phyloP scores from a whole-genome alignment of 371 early-diverging fungal genomes.

The Umbelopsis sp. region DNA sequence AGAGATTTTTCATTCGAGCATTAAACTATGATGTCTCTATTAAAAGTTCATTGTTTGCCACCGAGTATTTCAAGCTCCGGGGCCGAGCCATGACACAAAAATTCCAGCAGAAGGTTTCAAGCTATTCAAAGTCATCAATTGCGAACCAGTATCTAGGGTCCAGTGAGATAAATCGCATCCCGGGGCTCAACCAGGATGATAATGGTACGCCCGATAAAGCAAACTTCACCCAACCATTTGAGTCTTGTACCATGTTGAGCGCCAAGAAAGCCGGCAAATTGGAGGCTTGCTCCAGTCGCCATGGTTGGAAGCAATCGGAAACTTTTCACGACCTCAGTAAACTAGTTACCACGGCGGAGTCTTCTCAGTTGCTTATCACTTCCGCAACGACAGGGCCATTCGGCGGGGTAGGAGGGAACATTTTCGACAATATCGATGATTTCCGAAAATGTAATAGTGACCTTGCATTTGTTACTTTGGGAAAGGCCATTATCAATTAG shows the following conservation, averaged over 20 bases:
- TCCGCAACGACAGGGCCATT: neutral
- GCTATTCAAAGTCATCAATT: neutral
- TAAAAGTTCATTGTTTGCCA: conserved; percentile 59
- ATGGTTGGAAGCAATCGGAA: conserved; percentile 9
- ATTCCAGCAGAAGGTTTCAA: neutral
- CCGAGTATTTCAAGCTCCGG: conserved; percentile 63
- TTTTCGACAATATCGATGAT: conserved; percentile 10
- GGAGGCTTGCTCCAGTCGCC: conserved; percentile 5
- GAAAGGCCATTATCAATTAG: conserved; percentile 15
- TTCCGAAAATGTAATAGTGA: conserved; percentile 16
- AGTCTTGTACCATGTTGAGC: neutral
- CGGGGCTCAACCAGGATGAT: neutral
- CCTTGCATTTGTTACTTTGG: conserved; percentile 5
- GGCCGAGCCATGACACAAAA: conserved; percentile 24
- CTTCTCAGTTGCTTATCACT: neutral
- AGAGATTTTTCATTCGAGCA: conserved; percentile 59
- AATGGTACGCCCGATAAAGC: neutral
- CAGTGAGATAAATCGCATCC: neutral
- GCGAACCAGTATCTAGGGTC: neutral
- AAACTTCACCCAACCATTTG: neutral
- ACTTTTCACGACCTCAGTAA: conserved; percentile 3
- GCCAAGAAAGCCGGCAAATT: conserved; percentile 8
- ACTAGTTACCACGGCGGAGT: neutral
- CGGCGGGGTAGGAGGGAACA: conserved; percentile 10
- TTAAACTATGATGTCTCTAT: conserved; percentile 67